A percentile compares a stretch with the other conserved stretches of the same genome.
phyloP scores from a whole-genome alignment of 495 filamentous ascomycete genomes.

The Daldinia decipiens region DNA sequence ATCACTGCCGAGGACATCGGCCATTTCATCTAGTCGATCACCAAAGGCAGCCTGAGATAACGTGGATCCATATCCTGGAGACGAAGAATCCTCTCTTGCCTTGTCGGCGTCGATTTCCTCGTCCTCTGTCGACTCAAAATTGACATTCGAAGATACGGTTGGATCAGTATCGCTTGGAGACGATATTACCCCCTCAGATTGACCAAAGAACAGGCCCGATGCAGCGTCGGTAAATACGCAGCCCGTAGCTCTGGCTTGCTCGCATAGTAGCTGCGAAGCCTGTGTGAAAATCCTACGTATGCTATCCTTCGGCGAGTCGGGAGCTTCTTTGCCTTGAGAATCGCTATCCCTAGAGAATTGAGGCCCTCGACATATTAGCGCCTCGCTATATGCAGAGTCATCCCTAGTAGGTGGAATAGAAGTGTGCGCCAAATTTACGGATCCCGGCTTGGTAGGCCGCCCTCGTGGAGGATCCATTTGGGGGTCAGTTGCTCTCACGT shows the following conservation, averaged over 20 bases:
- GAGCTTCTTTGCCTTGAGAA: conserved; percentile 1
- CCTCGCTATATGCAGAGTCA: not conserved
- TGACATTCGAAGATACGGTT: conserved; percentile 1
- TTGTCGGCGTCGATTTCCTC: conserved; percentile 20
- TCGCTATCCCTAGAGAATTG: conserved; percentile 23
- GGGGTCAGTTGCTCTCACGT: conserved; percentile 21
- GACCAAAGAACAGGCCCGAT: conserved; percentile 28
- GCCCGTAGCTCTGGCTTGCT: conserved; percentile 38
- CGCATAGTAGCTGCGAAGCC: conserved; percentile 38
- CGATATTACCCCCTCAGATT: conserved; percentile 16
- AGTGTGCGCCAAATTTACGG: not conserved
- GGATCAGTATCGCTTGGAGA: conserved; percentile 10
- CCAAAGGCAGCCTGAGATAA: conserved; percentile 10
- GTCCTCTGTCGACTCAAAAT: conserved; percentile 34
- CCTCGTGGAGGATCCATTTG: conserved; percentile 22
- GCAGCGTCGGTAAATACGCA: conserved; percentile 38
- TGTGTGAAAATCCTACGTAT: conserved; percentile 37
- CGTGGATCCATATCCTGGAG: conserved; percentile 3
- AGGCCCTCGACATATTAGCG: conserved; percentile 1
- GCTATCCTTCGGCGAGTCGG: conserved; percentile 23
- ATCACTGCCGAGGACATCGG: conserved; percentile 27
- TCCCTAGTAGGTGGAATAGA: conserved; percentile 8
- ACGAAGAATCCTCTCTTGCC: not conserved
- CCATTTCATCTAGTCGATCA: conserved; percentile 36
- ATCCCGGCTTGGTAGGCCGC: conserved; percentile 6